Evolutionary conservation across 2,329 filamentous ascomycete genomes (phyloP).

Genomic region (Fusarium abutilonis): DNA sequence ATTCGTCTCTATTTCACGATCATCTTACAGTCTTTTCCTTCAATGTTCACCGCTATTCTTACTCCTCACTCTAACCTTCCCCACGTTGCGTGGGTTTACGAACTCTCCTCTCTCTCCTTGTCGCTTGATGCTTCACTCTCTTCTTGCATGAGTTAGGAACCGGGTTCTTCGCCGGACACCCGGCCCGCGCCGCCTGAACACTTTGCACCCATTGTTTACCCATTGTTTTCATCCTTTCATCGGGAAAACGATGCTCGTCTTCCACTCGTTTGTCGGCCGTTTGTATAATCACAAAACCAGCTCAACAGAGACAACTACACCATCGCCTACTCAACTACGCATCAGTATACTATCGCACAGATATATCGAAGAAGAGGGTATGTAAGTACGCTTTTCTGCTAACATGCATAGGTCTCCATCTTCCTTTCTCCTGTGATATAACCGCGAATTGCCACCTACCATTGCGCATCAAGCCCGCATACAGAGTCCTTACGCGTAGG

Average conservation of each 20-base stretch:
- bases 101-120: constrained; percentile 58
- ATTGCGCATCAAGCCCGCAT: constrained; percentile 52
- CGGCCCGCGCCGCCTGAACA: constrained; percentile 61
- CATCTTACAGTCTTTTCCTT: background rate
- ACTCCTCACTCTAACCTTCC: background rate
- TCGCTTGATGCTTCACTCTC: constrained; percentile 58
- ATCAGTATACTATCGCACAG: constrained; percentile 60
- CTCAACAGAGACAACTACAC: constrained; percentile 59
- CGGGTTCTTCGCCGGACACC: constrained; percentile 62
- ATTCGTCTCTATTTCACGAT: background rate
- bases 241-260: constrained; percentile 62
- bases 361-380: constrained; percentile 47
- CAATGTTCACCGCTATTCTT: constrained; percentile 23
- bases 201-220: constrained; percentile 65
- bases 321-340: constrained; percentile 60
- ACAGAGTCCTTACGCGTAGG: constrained; percentile 53
- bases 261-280: constrained; percentile 48
- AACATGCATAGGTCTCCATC: constrained; percentile 7
- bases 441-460: constrained; percentile 42
- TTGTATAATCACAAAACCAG: constrained; percentile 50
- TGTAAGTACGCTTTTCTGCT: constrained; percentile 26
- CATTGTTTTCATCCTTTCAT: constrained; percentile 56
- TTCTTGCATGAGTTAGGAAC: constrained; percentile 52
- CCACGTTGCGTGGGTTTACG: constrained; percentile 27
- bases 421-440: constrained; percentile 1